Evolutionary conservation across 306 rosid genomes (phyloP).

Genomic region (Gleditsia sinensis): DNA sequence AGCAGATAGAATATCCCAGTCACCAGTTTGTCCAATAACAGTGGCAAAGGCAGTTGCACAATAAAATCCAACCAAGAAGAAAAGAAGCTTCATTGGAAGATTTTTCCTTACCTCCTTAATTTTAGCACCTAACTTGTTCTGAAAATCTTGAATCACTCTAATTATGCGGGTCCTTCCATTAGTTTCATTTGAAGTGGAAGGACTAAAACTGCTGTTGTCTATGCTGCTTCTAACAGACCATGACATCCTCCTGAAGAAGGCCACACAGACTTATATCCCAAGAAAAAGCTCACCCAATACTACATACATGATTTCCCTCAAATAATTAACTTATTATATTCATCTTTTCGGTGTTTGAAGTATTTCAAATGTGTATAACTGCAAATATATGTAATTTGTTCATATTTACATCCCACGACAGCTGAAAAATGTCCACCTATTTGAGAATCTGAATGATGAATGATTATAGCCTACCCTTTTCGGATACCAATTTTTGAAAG

Average conservation of each 20-base stretch:
- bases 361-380: conserved; percentile 13
- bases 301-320: neutral
- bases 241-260: conserved; percentile 57
- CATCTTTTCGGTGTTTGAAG: conserved; percentile 8
- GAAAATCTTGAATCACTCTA: conserved; percentile 67
- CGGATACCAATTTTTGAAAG: neutral
- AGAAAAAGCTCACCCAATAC: conserved; percentile 20
- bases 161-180: conserved; percentile 74
- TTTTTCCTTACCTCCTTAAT: conserved; percentile 68
- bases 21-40: conserved; percentile 96
- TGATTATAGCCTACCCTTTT: neutral
- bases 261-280: conserved; percentile 19
- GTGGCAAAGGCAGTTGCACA: conserved; percentile 95
- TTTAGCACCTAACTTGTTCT: conserved; percentile 57
- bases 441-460: neutral
- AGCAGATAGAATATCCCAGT: conserved; percentile 97
- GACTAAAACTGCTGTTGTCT: conserved; percentile 56
- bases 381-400: neutral
- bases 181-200: conserved; percentile 57
- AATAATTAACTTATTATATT: neutral
- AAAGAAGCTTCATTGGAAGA: conserved; percentile 72
- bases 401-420: neutral
- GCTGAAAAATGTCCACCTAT: neutral
- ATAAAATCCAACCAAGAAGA: conserved; percentile 87
- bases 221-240: conserved; percentile 67